A percentile compares a stretch with the other conserved stretches of the same genome.
Conservation (phyloP, 2,329 filamentous ascomycete species). For the Bimuria novae-zelandiae region DNA sequence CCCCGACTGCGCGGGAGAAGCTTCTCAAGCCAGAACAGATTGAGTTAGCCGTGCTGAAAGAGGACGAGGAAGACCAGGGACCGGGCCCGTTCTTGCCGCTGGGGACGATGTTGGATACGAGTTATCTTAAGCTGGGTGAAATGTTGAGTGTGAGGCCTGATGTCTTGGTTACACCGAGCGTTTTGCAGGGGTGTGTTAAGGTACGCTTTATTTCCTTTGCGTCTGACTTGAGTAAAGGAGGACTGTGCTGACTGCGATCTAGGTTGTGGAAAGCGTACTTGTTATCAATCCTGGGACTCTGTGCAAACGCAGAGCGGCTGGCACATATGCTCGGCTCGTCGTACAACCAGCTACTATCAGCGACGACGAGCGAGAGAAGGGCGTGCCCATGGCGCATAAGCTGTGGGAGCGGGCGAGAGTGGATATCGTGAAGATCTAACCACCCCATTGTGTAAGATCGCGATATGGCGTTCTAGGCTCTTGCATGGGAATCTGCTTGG, state of each 20-base stretch:
- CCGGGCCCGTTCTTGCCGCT: conserved; percentile 48
- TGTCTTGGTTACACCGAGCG: conserved; percentile 79
- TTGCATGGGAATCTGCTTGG: not conserved
- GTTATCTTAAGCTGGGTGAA: conserved; percentile 86
- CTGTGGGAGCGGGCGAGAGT: conserved; percentile 83
- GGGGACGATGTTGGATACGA: conserved; percentile 79
- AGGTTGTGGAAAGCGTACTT: conserved; percentile 90
- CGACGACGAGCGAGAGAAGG: conserved; percentile 61
- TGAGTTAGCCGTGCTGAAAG: conserved; percentile 60
- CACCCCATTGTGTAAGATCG: not conserved
- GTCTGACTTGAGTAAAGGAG: conserved; percentile 13
- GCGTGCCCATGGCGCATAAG: conserved; percentile 67
- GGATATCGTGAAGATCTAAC: conserved; percentile 76
- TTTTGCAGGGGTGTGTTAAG: conserved; percentile 84
- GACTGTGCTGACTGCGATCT: conserved; percentile 8
- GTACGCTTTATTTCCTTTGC: conserved; percentile 52
- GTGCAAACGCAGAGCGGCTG: conserved; percentile 81
- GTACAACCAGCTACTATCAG: conserved; percentile 68
- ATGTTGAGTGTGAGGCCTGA: conserved; percentile 87
- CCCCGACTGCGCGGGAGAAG: conserved; percentile 71
- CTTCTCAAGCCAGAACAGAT: conserved; percentile 56
- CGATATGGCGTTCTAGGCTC: not conserved
- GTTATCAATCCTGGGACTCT: conserved; percentile 88
- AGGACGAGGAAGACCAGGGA: conserved; percentile 57
- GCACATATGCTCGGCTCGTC: conserved; percentile 82